Evolutionary conservation across 345 rosid genomes (phyloP).

Genomic region (Ceriops decandra): DNA sequence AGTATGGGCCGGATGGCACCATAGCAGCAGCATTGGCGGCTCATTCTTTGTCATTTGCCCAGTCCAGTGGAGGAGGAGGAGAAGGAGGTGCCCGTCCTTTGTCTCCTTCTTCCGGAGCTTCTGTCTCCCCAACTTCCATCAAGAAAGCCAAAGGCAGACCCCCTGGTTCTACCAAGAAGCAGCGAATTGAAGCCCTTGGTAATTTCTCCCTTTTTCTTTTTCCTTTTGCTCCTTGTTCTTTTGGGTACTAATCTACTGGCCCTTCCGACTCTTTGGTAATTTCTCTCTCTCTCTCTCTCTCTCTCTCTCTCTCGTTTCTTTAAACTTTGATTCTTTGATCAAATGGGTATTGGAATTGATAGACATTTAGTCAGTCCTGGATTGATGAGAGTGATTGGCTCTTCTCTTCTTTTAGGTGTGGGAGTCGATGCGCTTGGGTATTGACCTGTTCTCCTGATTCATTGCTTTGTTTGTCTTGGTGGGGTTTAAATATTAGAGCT

Average conservation of each 20-base stretch:
- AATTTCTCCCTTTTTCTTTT: neutral
- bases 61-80: neutral
- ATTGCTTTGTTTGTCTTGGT: too few species aligned
- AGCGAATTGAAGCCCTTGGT: constrained; percentile 54
- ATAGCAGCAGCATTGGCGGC: constrained; percentile 39
- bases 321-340: too few species aligned
- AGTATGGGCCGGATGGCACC: constrained; percentile 59
- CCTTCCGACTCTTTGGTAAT: too few species aligned
- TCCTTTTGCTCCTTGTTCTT: neutral
- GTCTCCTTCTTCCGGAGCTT: constrained; percentile 13
- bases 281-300: too few species aligned
- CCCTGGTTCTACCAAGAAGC: constrained; percentile 76
- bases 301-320: too few species aligned
- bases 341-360: too few species aligned
- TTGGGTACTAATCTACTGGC: neutral
- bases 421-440: neutral
- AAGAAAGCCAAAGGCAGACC: constrained; percentile 86
- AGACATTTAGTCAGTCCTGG: too few species aligned
- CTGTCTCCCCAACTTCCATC: constrained; percentile 37
- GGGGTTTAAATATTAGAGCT: too few species aligned
- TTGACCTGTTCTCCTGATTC: neutral
- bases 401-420: too few species aligned
- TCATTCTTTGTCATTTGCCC: constrained; percentile 18
- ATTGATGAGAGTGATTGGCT: too few species aligned
- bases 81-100: constrained; percentile 33